phyloP scores from a whole-genome alignment of 805 yeast species.

The Yueomyces sp. region DNA sequence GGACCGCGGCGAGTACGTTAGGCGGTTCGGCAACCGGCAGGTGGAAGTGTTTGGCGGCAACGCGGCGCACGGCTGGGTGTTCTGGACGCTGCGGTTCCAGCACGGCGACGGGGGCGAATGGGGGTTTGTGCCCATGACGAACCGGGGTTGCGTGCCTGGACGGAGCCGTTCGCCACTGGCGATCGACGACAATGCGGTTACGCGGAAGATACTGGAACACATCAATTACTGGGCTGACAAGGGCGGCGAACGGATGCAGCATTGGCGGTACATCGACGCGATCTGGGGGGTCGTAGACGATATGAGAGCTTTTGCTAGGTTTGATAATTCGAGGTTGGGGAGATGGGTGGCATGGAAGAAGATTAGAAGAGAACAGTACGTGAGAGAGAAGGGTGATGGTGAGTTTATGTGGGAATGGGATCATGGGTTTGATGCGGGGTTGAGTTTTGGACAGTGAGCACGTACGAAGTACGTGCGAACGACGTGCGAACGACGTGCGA shows the following conservation, averaged over 20 bases:
- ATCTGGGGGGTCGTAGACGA: conserved; percentile 67
- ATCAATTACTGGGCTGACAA: conserved; percentile 56
- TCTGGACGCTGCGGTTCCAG: conserved; percentile 85
- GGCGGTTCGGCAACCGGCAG: conserved; percentile 49
- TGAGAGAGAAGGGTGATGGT: conserved; percentile 39
- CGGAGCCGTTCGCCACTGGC: conserved; percentile 8
- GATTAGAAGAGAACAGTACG: conserved; percentile 52
- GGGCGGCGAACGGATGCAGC: conserved; percentile 51
- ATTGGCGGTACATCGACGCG: conserved; percentile 72
- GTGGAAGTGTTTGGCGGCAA: conserved; percentile 32
- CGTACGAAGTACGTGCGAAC: conserved; percentile 7
- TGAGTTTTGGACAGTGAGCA: conserved; percentile 3
- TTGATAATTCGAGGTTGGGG: conserved; percentile 63
- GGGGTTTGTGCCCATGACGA: conserved; percentile 75
- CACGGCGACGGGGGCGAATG: conserved; percentile 93
- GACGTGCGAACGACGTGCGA: neutral
- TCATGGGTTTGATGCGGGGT: conserved; percentile 69
- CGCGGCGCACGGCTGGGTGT: conserved; percentile 61
- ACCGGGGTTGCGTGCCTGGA: conserved; percentile 41
- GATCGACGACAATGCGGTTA: conserved; percentile 25
- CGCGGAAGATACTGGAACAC: conserved; percentile 30
- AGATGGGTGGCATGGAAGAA: conserved; percentile 55
- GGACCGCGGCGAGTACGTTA: conserved; percentile 22
- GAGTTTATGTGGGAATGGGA: conserved; percentile 76
- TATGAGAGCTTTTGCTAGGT: conserved; percentile 49